These are phyloP conservation scores for Avicennia marina DNA, from an alignment of 257 asterid species.

Conservation along the genomic window DNA sequence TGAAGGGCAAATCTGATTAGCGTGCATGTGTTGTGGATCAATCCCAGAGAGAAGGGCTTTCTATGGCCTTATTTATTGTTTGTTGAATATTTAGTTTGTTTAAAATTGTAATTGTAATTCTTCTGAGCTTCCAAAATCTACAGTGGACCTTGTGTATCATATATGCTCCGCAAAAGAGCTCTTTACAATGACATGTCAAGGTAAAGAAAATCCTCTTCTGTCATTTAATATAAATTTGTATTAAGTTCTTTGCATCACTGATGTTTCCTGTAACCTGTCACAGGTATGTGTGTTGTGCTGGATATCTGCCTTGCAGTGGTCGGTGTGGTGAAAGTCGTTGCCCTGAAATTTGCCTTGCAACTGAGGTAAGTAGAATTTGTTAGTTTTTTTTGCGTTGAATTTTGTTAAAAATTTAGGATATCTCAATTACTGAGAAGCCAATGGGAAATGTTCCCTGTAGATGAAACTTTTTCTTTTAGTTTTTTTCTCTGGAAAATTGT, in stretches of 20 bases:
- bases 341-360: conserved; percentile 95
- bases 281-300: conserved; percentile 97
- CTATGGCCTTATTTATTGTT: too few species aligned
- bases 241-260: conserved; percentile 9
- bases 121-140: conserved; percentile 16
- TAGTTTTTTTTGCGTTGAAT: not conserved
- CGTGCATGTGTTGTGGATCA: too few species aligned
- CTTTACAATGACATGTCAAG: conserved; percentile 98
- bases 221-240: conserved; percentile 1
- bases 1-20: too few species aligned
- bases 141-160: conserved; percentile 96
- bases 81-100: too few species aligned
- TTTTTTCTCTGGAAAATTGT: too few species aligned
- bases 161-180: conserved; percentile 95
- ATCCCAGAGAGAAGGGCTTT: too few species aligned
- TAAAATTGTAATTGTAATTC: not conserved
- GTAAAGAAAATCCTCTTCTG: conserved; percentile 31
- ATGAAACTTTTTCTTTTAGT: too few species aligned
- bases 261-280: conserved; percentile 14
- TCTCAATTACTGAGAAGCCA: too few species aligned
- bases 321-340: conserved; percentile 97
- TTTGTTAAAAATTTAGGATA: too few species aligned
- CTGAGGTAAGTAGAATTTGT: conserved; percentile 61
- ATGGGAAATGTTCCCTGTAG: too few species aligned
- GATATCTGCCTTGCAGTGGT: conserved; percentile 99